Evolutionary conservation across 345 rosid genomes (phyloP), one percentile per base, ranked within the genome.

Genomic region (Schrenkiella parvula): DNA sequence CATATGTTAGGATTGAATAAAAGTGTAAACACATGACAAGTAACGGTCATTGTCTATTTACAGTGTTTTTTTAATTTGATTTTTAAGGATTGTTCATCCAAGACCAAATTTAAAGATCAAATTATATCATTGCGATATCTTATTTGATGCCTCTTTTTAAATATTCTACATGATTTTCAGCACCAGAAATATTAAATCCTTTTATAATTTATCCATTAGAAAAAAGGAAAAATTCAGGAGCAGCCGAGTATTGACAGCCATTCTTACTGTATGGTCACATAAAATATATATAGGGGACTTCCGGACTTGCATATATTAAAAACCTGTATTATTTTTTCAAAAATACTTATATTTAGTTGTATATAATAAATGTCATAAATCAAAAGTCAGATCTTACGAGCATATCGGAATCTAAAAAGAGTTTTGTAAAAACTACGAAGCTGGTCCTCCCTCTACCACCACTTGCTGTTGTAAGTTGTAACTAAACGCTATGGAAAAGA

Each of bases 311-410:
- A 31, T 29, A 54, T 54, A 29, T 8, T 11, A 9, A n/a, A 15
- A 54, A 54, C 14, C 7, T 54, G 59, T 31, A 53, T 54, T 25
- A 0, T 44, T 44, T 43, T 19, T 18, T 7, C n/a, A n/a, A 47
- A 44, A 19, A 21, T 50, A 21, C 12, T 10, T 46, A 17, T 21
- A 14, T 21, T 18, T 26, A n/a, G 13, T 21, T 56, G 12, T 34
- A 25, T 18, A 19, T 22, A 38, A 71, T 50, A 71, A 60, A 48
- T 37, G 59, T 18, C 41, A 59, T 18, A 22, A 57, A 37, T 66
- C 26, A 21, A 66, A 66, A 66, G 68, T 66, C 72, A 74, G 73
- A 57, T 39, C 53, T 59, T 41, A 60, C 48, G 63, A 75, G 63
- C 74, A 68, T 51, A 65, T 75, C 74, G 51, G 50, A 34, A 28